These are phyloP conservation scores for Salvia miltiorrhiza DNA, from an alignment of 257 asterid species.

Conservation along the genomic window DNA sequence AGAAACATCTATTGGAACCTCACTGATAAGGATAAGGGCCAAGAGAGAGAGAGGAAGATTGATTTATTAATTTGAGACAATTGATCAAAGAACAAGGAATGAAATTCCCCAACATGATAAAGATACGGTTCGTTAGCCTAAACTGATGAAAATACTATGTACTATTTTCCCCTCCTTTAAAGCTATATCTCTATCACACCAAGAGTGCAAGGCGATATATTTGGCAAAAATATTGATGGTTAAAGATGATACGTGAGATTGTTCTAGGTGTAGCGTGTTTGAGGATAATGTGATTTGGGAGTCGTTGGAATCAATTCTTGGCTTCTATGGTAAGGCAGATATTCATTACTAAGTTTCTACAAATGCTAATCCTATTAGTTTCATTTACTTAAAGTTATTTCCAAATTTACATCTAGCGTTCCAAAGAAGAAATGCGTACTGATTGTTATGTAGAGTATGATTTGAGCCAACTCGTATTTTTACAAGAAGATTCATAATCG, in stretches of 20 bases:
- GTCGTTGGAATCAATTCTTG: neutral
- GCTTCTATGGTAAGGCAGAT: constrained; percentile 1
- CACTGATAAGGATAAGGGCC: neutral
- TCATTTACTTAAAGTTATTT: neutral
- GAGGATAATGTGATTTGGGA: neutral
- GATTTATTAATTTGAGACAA: neutral
- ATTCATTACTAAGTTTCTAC: neutral
- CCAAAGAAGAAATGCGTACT: neutral
- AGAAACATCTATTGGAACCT: neutral
- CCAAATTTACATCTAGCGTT: neutral
- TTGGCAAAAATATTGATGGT: neutral
- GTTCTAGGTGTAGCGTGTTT: neutral
- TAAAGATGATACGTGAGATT: neutral
- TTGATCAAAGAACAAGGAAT: neutral
- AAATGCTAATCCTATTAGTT: neutral
- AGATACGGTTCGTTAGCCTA: neutral
- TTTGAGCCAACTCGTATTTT: neutral
- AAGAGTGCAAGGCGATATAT: neutral
- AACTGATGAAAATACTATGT: neutral
- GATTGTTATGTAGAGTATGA: neutral
- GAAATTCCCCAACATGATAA: neutral
- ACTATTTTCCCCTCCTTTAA: neutral
- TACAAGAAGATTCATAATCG: neutral
- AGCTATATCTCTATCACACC: neutral
- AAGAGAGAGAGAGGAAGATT: neutral